These are phyloP conservation scores for Mesembryanthemum crystallinum DNA, from an alignment of 148 eudicot genomes.

Conservation along the genomic window DNA sequence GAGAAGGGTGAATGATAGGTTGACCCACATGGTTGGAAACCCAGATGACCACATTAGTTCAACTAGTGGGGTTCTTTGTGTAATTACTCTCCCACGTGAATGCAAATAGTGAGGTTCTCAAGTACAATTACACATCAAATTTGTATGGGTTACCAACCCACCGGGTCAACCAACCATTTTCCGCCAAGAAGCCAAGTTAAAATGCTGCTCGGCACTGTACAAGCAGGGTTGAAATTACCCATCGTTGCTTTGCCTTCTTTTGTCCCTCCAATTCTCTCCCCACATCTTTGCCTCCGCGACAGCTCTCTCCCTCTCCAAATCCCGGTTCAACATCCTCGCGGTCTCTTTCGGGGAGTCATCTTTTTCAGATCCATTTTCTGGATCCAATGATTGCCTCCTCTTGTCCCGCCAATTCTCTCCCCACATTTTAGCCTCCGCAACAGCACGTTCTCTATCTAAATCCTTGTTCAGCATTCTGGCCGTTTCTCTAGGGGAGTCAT, in stretches of 20 bases:
- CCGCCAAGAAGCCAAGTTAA: constrained; percentile 6
- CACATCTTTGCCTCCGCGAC: constrained; percentile 45
- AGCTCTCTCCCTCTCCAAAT: constrained; percentile 33
- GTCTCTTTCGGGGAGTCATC: constrained; percentile 39
- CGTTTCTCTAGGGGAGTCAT: constrained; percentile 68
- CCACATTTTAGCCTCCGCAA: constrained; percentile 93
- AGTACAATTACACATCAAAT: too few species aligned
- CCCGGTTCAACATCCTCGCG: constrained; percentile 29
- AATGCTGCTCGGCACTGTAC: constrained; percentile 18
- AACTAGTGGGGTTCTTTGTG: too few species aligned
- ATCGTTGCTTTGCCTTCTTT: constrained; percentile 54
- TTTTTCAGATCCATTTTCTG: constrained; percentile 32
- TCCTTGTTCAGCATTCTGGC: constrained; percentile 58
- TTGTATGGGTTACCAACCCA: too few species aligned
- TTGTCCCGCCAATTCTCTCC: constrained; percentile 61
- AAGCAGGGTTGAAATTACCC: constrained; percentile 24
- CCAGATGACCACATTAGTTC: too few species aligned
- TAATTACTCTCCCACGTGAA: too few species aligned
- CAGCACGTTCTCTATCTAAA: constrained; percentile 70
- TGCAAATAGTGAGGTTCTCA: too few species aligned
- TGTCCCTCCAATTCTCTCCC: constrained; percentile 44
- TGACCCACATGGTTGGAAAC: too few species aligned
- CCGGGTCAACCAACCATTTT: too few species aligned
- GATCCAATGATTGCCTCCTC: constrained; percentile 38
- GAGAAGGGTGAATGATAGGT: constrained; percentile 1